Percentiles rank a stretch among this genome's conserved stretches.
Evolutionary conservation across 371 early-diverging fungal species (phyloP).

Genomic region (Mucor plumbeus): DNA sequence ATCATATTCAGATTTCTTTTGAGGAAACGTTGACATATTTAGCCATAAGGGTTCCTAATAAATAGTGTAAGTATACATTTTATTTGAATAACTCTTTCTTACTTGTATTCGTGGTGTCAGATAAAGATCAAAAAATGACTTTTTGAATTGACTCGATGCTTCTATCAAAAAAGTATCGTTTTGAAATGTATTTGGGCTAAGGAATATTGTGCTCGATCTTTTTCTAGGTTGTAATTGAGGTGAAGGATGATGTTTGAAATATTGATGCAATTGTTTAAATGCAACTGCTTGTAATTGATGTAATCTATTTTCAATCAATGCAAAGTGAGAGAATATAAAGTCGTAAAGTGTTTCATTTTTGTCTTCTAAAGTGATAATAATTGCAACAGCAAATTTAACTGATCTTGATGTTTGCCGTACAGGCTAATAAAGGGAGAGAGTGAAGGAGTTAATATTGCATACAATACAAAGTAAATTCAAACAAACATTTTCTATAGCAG

Average conservation of each 20-base stretch:
- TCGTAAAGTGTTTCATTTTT: constrained; percentile 58
- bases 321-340: constrained; percentile 71
- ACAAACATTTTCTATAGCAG: constrained; percentile 24
- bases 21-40: constrained; percentile 69
- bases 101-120: constrained; percentile 68
- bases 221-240: constrained; percentile 33
- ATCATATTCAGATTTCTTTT: constrained; percentile 52
- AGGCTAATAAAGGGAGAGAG: constrained; percentile 30
- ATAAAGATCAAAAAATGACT: constrained; percentile 58
- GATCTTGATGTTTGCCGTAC: constrained; percentile 51
- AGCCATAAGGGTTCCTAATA: constrained; percentile 67
- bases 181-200: constrained; percentile 55
- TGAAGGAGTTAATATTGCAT: not conserved
- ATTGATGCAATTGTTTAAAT: constrained; percentile 51
- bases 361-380: constrained; percentile 60
- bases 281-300: constrained; percentile 65
- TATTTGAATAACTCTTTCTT: not conserved
- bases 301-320: constrained; percentile 64
- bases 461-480: not conserved
- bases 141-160: constrained; percentile 58
- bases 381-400: constrained; percentile 64
- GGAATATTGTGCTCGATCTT: constrained; percentile 35
- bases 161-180: constrained; percentile 54
- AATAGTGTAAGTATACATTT: not conserved
- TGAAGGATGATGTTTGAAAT: constrained; percentile 36